Evolutionary conservation across 2,329 filamentous ascomycete genomes (phyloP), one percentile per base, ranked within the genome.

Genomic region (Pezizomycotina sp.): DNA sequence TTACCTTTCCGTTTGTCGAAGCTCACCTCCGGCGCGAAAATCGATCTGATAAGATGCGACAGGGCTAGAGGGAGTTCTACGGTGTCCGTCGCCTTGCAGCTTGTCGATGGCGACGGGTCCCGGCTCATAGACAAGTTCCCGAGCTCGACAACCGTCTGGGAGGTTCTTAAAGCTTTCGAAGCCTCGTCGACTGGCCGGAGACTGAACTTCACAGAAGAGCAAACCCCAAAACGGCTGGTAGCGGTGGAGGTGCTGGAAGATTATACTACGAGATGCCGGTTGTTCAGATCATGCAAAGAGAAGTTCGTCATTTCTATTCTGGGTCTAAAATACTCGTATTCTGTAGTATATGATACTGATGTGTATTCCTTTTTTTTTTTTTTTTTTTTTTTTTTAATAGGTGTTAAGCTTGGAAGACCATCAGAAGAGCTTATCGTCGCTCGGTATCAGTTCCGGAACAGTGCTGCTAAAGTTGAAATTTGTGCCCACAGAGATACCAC

Each of bases 261-360:
- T 60, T 98, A 33, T 79, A 77, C 56, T 93, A 93, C 52, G 81
- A 95, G 58, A 77, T 74, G 47, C 89, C 89, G 0, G 74, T 83
- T 10, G 59, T 95, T 36, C 77, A 84, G 46, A 69, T 92, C 45
- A 76, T 92, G 67, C 80, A 77, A 6, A 68, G 80, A 50, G 80
- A 86, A 12, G 34, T 36, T 7, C 15, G 14, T 24, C 22, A 7
- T 24, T 12, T 12, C 22, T 24, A 7, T 24, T 12, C 22, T 24
- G 7, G 7, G 22, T 7, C 22, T 36, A 12, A 16, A 10, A 3
- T 19, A 6, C 7, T 31, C 13, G 13, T 6, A 14, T 10, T 9
- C 20, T n/a, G 5, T 9, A 4, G 13, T 14, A 10, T 16, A 27
- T 36, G 14, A 36, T 14, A 13, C 4, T 5, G 6, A 6, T 3